Evolutionary conservation across 2,329 filamentous ascomycete species (phyloP), one percentile per base, ranked within the genome.

Genomic region (Pleoardoris graminearum): DNA sequence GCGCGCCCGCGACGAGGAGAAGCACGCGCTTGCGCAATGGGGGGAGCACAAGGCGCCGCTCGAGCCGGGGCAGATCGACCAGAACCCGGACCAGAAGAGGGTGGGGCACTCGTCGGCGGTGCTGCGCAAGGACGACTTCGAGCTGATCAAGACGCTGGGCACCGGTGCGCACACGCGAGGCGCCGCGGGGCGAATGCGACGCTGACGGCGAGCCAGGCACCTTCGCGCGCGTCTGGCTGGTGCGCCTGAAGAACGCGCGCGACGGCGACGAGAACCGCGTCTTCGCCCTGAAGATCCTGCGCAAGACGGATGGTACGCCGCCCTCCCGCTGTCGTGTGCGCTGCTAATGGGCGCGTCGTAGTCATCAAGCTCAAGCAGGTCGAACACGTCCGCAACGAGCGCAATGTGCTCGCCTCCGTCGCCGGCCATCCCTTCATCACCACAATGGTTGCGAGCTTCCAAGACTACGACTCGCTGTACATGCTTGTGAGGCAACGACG

Each of bases 401-500:
- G 89, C 63, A 83, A 85, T 57, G 87, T 93, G 61, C 84, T 94
- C 46, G 83, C 85, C 66, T 86, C 89, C 59, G 87, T 93, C 42
- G 85, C 87, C 41, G 89, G 89, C 21, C 86, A 92, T 69, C 90
- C 90, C 21, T 94, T 93, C 75, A 92, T 94, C 69, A 92, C 90
- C 47, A 86, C 83, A 57, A 82, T 93, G 68, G 80, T 88, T 44
- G 87, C 86, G 55, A 90, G 89, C 60, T 94, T 93, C 76, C 86
- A 90, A 68, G 89, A 93, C 74, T 78, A 80, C 63, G 88, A 91
- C 65, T 89, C 87, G 16, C 77, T 93, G 37, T 93, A 93, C 70
- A 89, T 93, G 82, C 82, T 93, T 58, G 79, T 82, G 75, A 61
- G 76, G 41, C 37, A 29, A 12, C 29, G 1, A 8, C 32, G 10